Evolutionary conservation across 805 yeast genomes (phyloP), one percentile per base, ranked within the genome.

Genomic region (Debaryomyces castellii): DNA sequence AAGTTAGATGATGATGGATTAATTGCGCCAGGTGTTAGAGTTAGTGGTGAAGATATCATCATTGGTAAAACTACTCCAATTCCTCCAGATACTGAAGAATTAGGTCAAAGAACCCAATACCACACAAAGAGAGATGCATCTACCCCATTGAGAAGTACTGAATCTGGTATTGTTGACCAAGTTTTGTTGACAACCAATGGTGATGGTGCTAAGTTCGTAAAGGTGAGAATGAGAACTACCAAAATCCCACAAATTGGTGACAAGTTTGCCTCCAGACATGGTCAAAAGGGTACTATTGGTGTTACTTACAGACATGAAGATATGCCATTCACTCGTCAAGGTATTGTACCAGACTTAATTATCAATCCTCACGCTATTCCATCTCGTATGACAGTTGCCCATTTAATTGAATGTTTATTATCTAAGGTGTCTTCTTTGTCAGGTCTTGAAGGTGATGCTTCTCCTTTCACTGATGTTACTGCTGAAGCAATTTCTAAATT

Each of bases 381-480:
- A 57, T 94, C 99, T 47, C 97, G 99, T 81, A 94, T 94, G 99
- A 94, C 99, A 34, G 99, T 94, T 50, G 99, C 99, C 41, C 98
- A 94, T 77, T 85, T 94, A 77, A 92, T 94, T 70, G 99, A 94
- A 77, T 94, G 99, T 86, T 76, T 94, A 67, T 76, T 94, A 58
- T 87, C 96, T 41, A 94, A 94, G 71, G 98, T 94, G 36, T 91
- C 97, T 3, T 83, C 98, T 1, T 76, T 94, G 57, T 85, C 96
- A 40, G 99, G 98, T 62, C 80, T 88, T 60, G 99, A 94, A 71
- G 99, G 99, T 78, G 99, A 94, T 70, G 99, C 99, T 5, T 90
- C 98, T 5, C 99, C 99, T 40, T 94, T 94, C 66, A 94, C 98
- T 0, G 98, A 91, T 68, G 96, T 94, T 50, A 94, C 99, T 1